Percentiles rank a stretch among this genome's conserved stretches.
Conservation (phyloP, 2,329 filamentous ascomycete species). For the Aspergillaceae sp. region DNA sequence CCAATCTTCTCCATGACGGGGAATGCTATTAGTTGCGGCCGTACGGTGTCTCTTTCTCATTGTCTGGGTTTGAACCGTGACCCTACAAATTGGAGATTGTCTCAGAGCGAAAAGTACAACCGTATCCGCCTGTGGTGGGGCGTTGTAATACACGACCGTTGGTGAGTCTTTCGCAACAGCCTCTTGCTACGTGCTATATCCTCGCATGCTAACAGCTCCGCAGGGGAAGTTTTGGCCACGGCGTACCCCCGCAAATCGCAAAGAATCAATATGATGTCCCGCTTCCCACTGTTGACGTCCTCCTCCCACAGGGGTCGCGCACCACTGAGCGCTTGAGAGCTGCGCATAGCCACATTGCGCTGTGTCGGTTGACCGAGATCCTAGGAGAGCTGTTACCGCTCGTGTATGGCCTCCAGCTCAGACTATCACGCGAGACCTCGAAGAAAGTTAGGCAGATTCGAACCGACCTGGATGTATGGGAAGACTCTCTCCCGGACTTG, state of each 20-base stretch:
- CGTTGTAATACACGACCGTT: slow-evolving; percentile 49
- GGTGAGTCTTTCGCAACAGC: slow-evolving; percentile 22
- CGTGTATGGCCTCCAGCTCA: slow-evolving; percentile 38
- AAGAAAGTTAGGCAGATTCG: slow-evolving; percentile 39
- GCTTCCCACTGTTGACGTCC: slow-evolving; percentile 39
- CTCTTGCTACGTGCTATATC: neutral
- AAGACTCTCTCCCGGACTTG: slow-evolving; percentile 39
- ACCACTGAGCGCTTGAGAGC: slow-evolving; percentile 37
- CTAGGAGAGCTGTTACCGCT: slow-evolving; percentile 39
- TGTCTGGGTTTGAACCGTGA: slow-evolving; percentile 50
- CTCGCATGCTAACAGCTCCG: slow-evolving; percentile 11
- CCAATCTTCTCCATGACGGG: slow-evolving; percentile 54
- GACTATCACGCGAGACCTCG: slow-evolving; percentile 35
- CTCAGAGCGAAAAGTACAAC: slow-evolving; percentile 42
- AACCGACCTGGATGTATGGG: slow-evolving; percentile 39
- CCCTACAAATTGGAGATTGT: slow-evolving; percentile 45
- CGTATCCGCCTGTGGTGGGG: slow-evolving; percentile 50
- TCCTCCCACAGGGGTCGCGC: slow-evolving; percentile 28
- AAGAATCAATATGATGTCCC: slow-evolving; percentile 50
- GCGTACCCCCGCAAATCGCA: slow-evolving; percentile 46
- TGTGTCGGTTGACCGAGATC: slow-evolving; percentile 44
- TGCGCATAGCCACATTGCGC: slow-evolving; percentile 44
- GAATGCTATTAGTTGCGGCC: slow-evolving; percentile 47
- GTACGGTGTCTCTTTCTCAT: slow-evolving; percentile 47
- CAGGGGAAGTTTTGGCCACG: slow-evolving; percentile 48